phyloP scores from a whole-genome alignment of 768 basidiomycete genomes.

The Kockovaella imperatae region DNA sequence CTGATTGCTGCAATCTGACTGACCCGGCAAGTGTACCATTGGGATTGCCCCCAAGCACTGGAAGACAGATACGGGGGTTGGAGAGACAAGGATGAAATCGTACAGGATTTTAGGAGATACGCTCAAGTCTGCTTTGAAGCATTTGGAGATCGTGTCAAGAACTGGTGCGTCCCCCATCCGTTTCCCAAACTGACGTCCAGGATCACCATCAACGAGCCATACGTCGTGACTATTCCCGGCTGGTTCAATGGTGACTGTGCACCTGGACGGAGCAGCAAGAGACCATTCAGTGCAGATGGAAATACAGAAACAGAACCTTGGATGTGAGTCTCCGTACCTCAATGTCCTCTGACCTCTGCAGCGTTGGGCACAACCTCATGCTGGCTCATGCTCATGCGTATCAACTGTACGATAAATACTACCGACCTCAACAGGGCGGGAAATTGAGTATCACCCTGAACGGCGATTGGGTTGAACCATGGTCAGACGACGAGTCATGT shows the following conservation, averaged over 20 bases:
- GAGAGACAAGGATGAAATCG: constrained; percentile 60
- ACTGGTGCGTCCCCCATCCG: too few relatives aligned
- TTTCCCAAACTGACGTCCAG: too few relatives aligned
- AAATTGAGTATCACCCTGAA: constrained; percentile 73
- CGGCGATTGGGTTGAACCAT: constrained; percentile 68
- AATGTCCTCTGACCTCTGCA: too few relatives aligned
- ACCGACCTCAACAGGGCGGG: constrained; percentile 58
- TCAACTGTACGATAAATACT: constrained; percentile 60
- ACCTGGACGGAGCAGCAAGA: constrained; percentile 11
- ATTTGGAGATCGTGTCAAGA: constrained; percentile 68
- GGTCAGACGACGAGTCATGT: constrained; percentile 62
- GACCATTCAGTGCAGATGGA: not conserved
- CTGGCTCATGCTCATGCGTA: constrained; percentile 63
- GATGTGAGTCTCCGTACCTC: too few relatives aligned
- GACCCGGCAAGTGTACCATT: too few relatives aligned
- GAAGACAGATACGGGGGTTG: constrained; percentile 69
- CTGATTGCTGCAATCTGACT: not conserved
- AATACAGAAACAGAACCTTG: constrained; percentile 26
- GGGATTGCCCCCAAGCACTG: constrained; percentile 70
- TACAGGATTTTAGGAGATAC: constrained; percentile 60
- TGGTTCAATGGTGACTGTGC: constrained; percentile 63
- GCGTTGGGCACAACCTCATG: constrained; percentile 61
- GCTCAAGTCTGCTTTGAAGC: constrained; percentile 62
- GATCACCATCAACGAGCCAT: constrained; percentile 69
- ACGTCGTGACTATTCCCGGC: constrained; percentile 52